Conservation (phyloP, 2,329 filamentous ascomycete species). For the Fusarium luffae region DNA sequence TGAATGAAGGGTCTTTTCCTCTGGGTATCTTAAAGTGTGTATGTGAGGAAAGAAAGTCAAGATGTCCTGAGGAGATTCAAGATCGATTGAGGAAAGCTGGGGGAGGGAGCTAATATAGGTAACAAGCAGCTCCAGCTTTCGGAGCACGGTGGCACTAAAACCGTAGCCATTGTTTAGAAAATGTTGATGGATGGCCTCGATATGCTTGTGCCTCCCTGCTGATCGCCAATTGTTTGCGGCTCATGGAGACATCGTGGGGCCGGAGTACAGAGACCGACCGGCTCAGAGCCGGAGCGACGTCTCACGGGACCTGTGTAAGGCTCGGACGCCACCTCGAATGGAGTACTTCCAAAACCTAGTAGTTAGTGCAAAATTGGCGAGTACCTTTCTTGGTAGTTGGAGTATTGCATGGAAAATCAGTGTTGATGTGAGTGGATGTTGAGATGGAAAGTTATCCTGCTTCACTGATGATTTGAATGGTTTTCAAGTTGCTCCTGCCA, state of each 20-base stretch:
- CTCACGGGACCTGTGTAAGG: slow-evolving; percentile 40
- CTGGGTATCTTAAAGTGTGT: slow-evolving; percentile 26
- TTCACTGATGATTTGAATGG: neutral
- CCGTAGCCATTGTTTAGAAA: slow-evolving; percentile 21
- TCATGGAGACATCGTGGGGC: slow-evolving; percentile 44
- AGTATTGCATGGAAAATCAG: neutral
- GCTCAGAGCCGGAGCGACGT: slow-evolving; percentile 41
- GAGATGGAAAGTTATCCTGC: neutral
- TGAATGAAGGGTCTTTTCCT: slow-evolving; percentile 10
- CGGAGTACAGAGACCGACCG: slow-evolving; percentile 44
- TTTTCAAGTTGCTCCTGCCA: neutral
- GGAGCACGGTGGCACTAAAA: slow-evolving; percentile 28
- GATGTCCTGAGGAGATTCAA: slow-evolving; percentile 34
- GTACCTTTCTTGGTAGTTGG: slow-evolving; percentile 10
- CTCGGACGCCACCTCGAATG: slow-evolving; percentile 31
- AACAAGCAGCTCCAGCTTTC: slow-evolving; percentile 32
- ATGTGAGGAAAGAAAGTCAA: slow-evolving; percentile 27
- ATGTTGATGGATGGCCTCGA: slow-evolving; percentile 34
- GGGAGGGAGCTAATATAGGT: slow-evolving; percentile 45
- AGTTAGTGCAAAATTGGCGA: slow-evolving; percentile 23
- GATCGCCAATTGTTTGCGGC: slow-evolving; percentile 27
- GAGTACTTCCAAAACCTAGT: slow-evolving; percentile 6
- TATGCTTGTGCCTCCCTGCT: slow-evolving; percentile 9
- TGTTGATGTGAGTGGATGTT: neutral
- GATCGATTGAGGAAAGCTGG: slow-evolving; percentile 24